These are phyloP conservation scores for Skeletonema potamos DNA, from an alignment of 108 stramenopile genomes.

Conservation along the genomic window DNA sequence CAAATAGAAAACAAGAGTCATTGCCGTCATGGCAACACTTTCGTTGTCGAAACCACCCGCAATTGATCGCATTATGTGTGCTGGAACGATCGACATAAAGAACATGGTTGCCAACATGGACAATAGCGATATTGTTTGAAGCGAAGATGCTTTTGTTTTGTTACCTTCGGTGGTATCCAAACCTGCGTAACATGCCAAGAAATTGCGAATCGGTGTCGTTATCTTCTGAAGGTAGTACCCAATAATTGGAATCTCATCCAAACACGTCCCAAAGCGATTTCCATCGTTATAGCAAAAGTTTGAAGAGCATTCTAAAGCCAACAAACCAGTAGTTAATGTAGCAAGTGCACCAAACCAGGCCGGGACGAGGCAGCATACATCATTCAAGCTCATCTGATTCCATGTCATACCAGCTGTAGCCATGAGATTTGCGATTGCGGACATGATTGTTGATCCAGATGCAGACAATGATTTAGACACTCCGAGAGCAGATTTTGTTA, in stretches of 20 bases:
- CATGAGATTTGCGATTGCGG: conserved; percentile 20
- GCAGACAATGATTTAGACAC: conserved; percentile 4
- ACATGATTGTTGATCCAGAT: conserved; percentile 7
- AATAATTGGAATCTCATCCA: conserved; percentile 65
- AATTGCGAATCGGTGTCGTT: not conserved
- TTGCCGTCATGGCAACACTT: conserved; percentile 84
- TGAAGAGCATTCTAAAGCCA: conserved; percentile 69
- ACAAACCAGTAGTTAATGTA: conserved; percentile 61
- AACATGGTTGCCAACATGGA: conserved; percentile 58
- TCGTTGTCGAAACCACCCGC: conserved; percentile 99
- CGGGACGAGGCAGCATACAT: conserved; percentile 91
- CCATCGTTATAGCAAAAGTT: conserved; percentile 36
- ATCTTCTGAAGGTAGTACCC: conserved; percentile 21
- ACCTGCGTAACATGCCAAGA: conserved; percentile 10
- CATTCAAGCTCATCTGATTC: conserved; percentile 81
- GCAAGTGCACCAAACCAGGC: conserved; percentile 90
- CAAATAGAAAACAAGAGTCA: conserved; percentile 86
- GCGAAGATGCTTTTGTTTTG: conserved; percentile 8
- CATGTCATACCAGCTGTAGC: conserved; percentile 15
- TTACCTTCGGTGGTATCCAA: conserved; percentile 3
- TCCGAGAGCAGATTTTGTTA: conserved; percentile 4
- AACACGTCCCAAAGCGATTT: conserved; percentile 45
- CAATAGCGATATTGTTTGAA: conserved; percentile 37
- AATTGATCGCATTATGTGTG: conserved; percentile 84
- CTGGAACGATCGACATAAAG: conserved; percentile 83